phyloP scores from a whole-genome alignment of 495 filamentous ascomycete species.

The Durotheca rogersii region DNA sequence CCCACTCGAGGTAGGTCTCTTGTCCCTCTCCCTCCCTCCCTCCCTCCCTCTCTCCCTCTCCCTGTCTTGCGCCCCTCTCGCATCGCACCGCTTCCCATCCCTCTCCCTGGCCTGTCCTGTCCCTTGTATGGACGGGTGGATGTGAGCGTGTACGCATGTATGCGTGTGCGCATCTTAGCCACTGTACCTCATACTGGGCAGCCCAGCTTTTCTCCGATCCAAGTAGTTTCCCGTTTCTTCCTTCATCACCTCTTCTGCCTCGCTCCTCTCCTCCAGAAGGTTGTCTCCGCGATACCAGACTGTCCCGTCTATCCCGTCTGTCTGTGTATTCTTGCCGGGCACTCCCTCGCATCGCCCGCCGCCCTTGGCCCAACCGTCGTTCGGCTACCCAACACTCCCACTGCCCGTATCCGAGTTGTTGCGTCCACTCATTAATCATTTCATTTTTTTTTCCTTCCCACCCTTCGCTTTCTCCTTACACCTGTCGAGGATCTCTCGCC shows the following conservation, averaged over 20 bases:
- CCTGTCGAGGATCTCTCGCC: conserved; percentile 21
- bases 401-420: conserved; percentile 25
- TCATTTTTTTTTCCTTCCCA: conserved; percentile 17
- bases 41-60: neutral
- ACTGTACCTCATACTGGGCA: conserved; percentile 1
- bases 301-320: conserved; percentile 1
- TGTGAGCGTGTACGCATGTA: too few species aligned
- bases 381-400: conserved; percentile 19
- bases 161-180: too few species aligned
- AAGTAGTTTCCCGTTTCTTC: conserved; percentile 17
- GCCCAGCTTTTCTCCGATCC: conserved; percentile 2
- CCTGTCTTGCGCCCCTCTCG: conserved; percentile 28
- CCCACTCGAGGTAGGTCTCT: too few species aligned
- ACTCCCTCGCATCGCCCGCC: conserved; percentile 23
- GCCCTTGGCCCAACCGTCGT: conserved; percentile 28
- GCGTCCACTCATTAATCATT: conserved; percentile 25
- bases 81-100: conserved; percentile 14
- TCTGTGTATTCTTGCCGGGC: conserved; percentile 11
- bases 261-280: conserved; percentile 18
- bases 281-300: neutral
- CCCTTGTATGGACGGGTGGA: conserved; percentile 5
- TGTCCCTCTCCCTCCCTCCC: conserved; percentile 3
- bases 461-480: conserved; percentile 25
- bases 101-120: neutral
- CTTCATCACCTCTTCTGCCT: conserved; percentile 6